These are phyloP conservation scores for Xylaria scruposa DNA, from an alignment of 495 filamentous ascomycete species.

Conservation along the genomic window DNA sequence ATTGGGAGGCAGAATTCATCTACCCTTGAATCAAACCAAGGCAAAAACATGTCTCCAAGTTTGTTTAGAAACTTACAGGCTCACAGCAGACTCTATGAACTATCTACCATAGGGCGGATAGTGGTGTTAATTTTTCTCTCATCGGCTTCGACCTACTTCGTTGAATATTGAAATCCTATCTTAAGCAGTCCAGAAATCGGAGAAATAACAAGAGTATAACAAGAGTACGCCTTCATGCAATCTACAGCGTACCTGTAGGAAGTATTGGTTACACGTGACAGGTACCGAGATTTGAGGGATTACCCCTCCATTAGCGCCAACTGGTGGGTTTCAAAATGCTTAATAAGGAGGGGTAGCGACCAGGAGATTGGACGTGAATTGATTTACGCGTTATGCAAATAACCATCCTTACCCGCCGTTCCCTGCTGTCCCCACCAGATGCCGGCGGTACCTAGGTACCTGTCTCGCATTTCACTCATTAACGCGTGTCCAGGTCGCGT, in stretches of 20 bases:
- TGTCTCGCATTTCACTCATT: conserved; percentile 16
- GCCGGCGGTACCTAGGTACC: not conserved
- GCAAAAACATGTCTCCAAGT: not conserved
- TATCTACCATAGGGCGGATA: conserved; percentile 63
- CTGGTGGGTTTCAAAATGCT: not conserved
- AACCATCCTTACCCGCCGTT: not conserved
- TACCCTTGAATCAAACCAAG: not conserved
- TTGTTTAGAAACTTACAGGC: not conserved
- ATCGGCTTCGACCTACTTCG: conserved; percentile 71
- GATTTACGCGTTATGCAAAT: conserved; percentile 13
- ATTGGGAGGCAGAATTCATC: too few relatives aligned
- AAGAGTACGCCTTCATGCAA: too few relatives aligned
- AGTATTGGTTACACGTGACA: conserved; percentile 5
- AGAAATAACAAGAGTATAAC: not conserved
- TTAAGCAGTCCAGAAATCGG: not conserved
- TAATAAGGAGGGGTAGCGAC: conserved; percentile 19
- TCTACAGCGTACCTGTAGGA: too few relatives aligned
- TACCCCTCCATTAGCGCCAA: conserved; percentile 25
- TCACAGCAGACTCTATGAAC: conserved; percentile 47
- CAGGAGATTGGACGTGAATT: not conserved
- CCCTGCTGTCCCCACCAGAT: not conserved
- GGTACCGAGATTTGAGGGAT: not conserved
- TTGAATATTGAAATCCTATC: conserved; percentile 55
- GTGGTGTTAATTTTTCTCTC: conserved; percentile 69
- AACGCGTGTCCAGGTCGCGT: conserved; percentile 21